phyloP scores from a whole-genome alignment of 441 rosid genomes.

The Gossypium davidsonii region DNA sequence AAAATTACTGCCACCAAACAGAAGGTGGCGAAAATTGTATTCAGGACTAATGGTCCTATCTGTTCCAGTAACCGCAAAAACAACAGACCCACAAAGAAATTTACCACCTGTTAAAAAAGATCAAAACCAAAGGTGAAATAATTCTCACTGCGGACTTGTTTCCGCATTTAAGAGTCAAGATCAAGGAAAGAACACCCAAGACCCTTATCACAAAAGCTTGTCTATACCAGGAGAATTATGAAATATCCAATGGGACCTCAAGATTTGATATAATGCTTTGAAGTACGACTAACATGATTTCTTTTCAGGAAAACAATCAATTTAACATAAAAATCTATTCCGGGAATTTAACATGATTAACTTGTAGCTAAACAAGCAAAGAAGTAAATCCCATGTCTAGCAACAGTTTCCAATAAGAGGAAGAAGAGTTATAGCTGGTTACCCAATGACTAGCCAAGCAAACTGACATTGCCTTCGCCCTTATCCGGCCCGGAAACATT shows the following conservation, averaged over 20 bases:
- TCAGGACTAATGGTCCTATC: slow-evolving; percentile 47
- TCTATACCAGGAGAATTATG: neutral
- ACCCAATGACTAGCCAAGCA: slow-evolving; percentile 75
- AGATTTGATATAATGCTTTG: neutral
- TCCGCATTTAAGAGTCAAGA: neutral
- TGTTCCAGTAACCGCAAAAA: slow-evolving; percentile 62
- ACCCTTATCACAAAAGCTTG: neutral
- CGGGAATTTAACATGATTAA: neutral
- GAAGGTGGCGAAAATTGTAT: slow-evolving; percentile 48
- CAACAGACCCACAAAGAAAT: slow-evolving; percentile 62
- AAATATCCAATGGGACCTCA: neutral
- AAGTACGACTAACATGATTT: neutral
- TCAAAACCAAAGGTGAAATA: neutral
- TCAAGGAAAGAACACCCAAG: neutral
- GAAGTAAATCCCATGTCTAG: slow-evolving; percentile 5
- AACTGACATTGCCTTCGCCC: slow-evolving; percentile 68
- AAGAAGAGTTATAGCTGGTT: slow-evolving; percentile 22
- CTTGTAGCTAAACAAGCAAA: neutral
- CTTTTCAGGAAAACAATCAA: neutral
- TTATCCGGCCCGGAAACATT: slow-evolving; percentile 60
- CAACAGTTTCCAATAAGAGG: neutral
- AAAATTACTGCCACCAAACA: slow-evolving; percentile 51
- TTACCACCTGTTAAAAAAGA: slow-evolving; percentile 46
- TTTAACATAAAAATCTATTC: neutral
- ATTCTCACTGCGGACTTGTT: neutral